Evolutionary conservation across 108 stramenopile genomes (phyloP), one percentile per base, ranked within the genome.

Genomic region (Aurantiochytrium sp.): DNA sequence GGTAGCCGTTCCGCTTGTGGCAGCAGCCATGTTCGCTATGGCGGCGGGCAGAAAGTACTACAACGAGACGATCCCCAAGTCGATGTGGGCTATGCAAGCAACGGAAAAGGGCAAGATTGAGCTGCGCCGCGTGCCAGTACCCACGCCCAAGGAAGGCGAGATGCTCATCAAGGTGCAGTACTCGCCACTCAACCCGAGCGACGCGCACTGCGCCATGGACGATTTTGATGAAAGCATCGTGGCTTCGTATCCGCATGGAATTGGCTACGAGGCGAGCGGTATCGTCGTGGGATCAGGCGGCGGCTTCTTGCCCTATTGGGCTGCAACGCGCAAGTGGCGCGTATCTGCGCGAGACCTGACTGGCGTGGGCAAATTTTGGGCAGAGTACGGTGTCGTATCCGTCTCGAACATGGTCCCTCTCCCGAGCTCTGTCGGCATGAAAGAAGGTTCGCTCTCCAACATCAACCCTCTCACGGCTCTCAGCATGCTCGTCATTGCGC

Each of bases 381-480:
- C 93, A 8, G 93, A 95, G 76, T 95, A 94, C 5, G 35, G 57
- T 5, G 60, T 92, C 44, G 72, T 58, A n/a, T 91, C 92, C 8
- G 59, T 69, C 4, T 87, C 83, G 42, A 60, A 72, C 5, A n/a
- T 60, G 6, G 93, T 94, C 59, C 73, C 92, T 28, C 92, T 95
- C 93, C 92, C 92, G 44, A 69, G 89, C 21, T 89, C 92, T 58
- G 88, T 93, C 3, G 93, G 91, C 5, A 87, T 93, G 23, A 91
- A 92, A 60, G 95, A 94, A 47, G 91, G 91, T 43, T 91, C 93
- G 5, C 64, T 88, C 4, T 93, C 92, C 55, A 92, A 93, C 76
- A 92, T 94, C 19, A 95, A 95, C 91, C 95, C 95, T 21, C 93
- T 93, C 87, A 94, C 95, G 16, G 95, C 93, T 44, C 60, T 94